Conservation (phyloP, 805 yeast species). For the Kodamaea sagamina region DNA sequence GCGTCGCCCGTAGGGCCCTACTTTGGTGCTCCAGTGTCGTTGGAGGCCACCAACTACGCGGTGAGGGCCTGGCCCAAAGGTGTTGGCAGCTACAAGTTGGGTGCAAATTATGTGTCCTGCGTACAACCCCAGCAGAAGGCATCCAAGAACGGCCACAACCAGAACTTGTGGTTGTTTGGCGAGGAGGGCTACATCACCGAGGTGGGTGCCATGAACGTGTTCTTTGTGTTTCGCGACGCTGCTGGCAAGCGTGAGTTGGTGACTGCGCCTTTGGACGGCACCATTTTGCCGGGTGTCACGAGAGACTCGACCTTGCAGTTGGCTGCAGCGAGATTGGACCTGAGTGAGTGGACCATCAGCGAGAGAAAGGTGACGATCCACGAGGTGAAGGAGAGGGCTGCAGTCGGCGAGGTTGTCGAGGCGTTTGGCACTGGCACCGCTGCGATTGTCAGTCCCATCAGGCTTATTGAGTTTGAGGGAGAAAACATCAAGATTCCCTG, state of each 20-base stretch:
- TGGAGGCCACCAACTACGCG: slow-evolving; percentile 94
- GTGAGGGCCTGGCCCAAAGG: slow-evolving; percentile 99
- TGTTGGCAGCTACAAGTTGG: slow-evolving; percentile 91
- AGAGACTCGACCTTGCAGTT: slow-evolving; percentile 85
- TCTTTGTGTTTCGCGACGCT: slow-evolving; percentile 77
- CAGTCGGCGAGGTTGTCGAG: slow-evolving; percentile 81
- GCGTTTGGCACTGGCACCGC: slow-evolving; percentile 98
- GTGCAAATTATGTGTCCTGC: slow-evolving; percentile 98
- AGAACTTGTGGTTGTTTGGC: slow-evolving; percentile 95
- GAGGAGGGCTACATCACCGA: slow-evolving; percentile 84
- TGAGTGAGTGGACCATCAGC: slow-evolving; percentile 74
- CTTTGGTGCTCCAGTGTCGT: slow-evolving; percentile 81
- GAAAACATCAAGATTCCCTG: slow-evolving; percentile 70
- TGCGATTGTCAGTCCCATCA: slow-evolving; percentile 92
- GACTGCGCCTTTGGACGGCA: slow-evolving; percentile 96
- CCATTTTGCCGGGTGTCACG: slow-evolving; percentile 94
- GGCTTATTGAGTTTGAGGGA: slow-evolving; percentile 78
- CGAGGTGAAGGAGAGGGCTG: slow-evolving; percentile 78
- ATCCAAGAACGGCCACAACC: slow-evolving; percentile 87
- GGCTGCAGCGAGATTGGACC: slow-evolving; percentile 72
- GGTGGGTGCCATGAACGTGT: slow-evolving; percentile 97
- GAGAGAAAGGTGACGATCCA: slow-evolving; percentile 82
- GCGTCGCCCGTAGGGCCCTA: slow-evolving; percentile 34
- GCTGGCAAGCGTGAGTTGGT: slow-evolving; percentile 87
- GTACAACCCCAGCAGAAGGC: slow-evolving; percentile 88